Evolutionary conservation across 768 basidiomycete species (phyloP), one percentile per base, ranked within the genome.

Genomic region (Boletus pseudo-olivaceus): DNA sequence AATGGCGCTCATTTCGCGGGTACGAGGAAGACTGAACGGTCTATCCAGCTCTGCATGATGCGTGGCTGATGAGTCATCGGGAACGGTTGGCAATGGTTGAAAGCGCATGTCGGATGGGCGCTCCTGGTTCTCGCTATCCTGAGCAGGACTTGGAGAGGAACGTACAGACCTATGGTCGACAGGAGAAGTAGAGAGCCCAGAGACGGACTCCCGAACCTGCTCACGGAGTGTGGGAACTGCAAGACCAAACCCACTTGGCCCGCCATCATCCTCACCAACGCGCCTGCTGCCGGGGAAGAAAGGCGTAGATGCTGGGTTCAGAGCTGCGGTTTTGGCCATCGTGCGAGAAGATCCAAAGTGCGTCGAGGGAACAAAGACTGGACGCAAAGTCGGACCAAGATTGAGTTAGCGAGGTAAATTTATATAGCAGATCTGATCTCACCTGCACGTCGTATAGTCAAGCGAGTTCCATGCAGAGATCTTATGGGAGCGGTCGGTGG

Each of bases 221-320:
- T 73, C 75, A 54, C 73, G 78, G 66, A 75, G 74, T 56, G 73
- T 67, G 60, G 77, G 76, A 67, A 77, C 77, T 46, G 71, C 69
- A 62, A 81, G 79, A 51, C 72, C 72, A 41, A 80, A 68, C 55
- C 73, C 73, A 62, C 67, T 71, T 46, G 69, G 66, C 45, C 51
- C 40, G 11, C 72, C 74, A 50, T 85, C 84, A 54, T 85, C 83
- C 53, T 84, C 84, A 62, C 66, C 74, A 60, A 76, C 65, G 59
- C 83, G 82, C 61, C 82, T 67, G 51, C 53, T 63, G 51, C 86
- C 87, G 57, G 90, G 90, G 69, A 90, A 90, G 80, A 92, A 92
- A 47, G 90, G 90, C 68, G 84, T 84, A 54, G 89, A 92, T 57
- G 88, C 78, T 59, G 90, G 88, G 72, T 91, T 90, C 63, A 91